Conservation (phyloP, 768 basidiomycete genomes). For the Podaxis mareebaensis region DNA sequence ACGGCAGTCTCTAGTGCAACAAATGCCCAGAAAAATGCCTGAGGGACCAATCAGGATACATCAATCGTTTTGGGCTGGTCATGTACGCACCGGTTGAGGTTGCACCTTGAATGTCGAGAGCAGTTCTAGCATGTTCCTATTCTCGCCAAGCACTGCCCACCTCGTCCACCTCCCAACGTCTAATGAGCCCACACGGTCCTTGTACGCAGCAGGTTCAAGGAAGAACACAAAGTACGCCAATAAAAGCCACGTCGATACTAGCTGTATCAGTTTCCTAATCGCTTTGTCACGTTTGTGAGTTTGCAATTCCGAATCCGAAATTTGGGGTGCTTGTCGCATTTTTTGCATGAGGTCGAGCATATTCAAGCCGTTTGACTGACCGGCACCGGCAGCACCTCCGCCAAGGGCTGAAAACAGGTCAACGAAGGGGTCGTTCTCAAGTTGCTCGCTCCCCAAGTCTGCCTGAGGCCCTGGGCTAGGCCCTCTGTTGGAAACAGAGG, state of each 20-base stretch:
- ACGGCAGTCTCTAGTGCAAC: constrained; percentile 69
- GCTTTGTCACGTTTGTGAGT: constrained; percentile 23
- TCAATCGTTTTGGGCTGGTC: background rate
- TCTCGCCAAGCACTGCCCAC: constrained; percentile 59
- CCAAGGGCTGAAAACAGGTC: constrained; percentile 1
- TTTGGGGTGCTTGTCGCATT: constrained; percentile 18
- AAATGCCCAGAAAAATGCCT: constrained; percentile 88
- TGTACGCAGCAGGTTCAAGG: constrained; percentile 57
- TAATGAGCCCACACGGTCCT: constrained; percentile 34
- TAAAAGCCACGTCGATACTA: constrained; percentile 63
- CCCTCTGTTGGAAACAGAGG: constrained; percentile 37
- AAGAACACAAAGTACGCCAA: constrained; percentile 69
- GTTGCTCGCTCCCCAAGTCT: constrained; percentile 5
- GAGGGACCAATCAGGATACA: constrained; percentile 7
- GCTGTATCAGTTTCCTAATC: constrained; percentile 65
- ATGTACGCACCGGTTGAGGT: constrained; percentile 48
- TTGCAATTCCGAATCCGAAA: background rate
- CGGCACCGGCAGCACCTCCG: constrained; percentile 18
- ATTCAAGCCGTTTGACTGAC: constrained; percentile 17
- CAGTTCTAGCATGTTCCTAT: constrained; percentile 32
- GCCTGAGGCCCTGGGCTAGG: constrained; percentile 47
- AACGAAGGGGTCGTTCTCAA: constrained; percentile 1
- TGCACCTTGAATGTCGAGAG: constrained; percentile 45
- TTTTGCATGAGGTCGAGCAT: constrained; percentile 24
- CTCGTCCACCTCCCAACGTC: constrained; percentile 48